Base-by-base conservation (phyloP, 2,329 filamentous ascomycete species). In the Phaeosphaeria sp. region DNA sequence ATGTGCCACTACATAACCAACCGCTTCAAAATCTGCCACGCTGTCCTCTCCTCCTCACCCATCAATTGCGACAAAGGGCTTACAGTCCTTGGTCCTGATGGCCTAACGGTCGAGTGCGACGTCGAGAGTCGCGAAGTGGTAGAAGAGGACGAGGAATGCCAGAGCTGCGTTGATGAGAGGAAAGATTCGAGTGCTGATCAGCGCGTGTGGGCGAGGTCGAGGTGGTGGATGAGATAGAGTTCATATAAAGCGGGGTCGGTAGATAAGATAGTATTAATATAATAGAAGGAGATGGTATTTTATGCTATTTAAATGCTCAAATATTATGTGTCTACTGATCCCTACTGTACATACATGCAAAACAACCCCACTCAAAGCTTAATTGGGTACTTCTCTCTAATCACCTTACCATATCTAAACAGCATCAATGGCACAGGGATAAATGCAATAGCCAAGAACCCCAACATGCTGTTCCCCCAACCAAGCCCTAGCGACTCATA, bases 381-480 rank as follows among this genome's bases (percentile, higher is more conserved):
- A 1, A 75, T 61, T 17, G 72, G 72, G 40, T 51, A 73, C 58
- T 42, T 74, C 53, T 72, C 69, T 25, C 73, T 55, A 22, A 78
- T 51, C 5, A 40, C 40, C 48, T 69, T 72, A 0, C 76, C 76
- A 57, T 75, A 77, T 51, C 61, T 66, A 48, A 72, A 76, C 7
- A 78, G 56, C 57, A 77, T 21, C 15, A 69, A 64, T 1, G 76
- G 75, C 5, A 74, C 54, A 2, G 76, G 76, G 33, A 76, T 73
- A 51, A 77, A 72, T 0, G 66, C 73, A 1, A 78, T 46, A 2
- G 72, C 72, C 18, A 78, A 44, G 27, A 78, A 77, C 0, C 75
- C 76, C 24, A 78, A 43, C 54, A 78, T 47, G 11, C 64, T 72
- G 40, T 78, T 78, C 7, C 76, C 75, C 76, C 76, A 78, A 0